Evolutionary conservation across 306 rosid species (phyloP).

Genomic region (Acacia acuminata): DNA sequence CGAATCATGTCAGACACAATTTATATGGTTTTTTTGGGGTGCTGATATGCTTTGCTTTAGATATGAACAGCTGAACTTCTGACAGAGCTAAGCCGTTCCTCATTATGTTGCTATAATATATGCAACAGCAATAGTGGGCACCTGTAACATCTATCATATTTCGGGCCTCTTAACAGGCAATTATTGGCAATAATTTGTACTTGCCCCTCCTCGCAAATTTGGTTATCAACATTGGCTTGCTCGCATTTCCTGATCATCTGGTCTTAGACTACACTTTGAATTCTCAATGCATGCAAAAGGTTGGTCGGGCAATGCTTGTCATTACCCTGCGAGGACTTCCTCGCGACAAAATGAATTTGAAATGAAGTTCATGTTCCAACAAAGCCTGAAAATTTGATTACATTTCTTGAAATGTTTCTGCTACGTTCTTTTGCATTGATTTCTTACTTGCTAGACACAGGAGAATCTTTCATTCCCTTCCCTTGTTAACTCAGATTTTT

Average conservation of each 20-base stretch:
- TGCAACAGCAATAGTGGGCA: conserved; percentile 11
- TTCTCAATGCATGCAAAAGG: not conserved
- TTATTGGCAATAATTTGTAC: not conserved
- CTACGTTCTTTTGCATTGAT: conserved; percentile 18
- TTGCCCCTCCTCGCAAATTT: not conserved
- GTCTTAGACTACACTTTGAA: not conserved
- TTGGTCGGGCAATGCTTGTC: conserved; percentile 11
- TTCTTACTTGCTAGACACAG: conserved; percentile 16
- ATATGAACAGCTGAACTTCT: not conserved
- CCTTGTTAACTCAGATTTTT: not conserved
- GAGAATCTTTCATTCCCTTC: conserved; percentile 7
- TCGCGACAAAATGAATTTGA: not conserved
- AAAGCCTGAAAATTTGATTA: conserved; percentile 5
- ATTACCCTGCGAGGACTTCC: not conserved
- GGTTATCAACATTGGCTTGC: not conserved
- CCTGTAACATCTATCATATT: not conserved
- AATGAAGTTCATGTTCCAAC: conserved; percentile 2
- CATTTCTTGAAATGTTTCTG: not conserved
- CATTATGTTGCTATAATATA: not conserved
- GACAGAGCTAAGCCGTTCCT: not conserved
- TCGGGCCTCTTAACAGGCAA: not conserved
- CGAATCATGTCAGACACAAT: not conserved
- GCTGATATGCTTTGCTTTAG: conserved; percentile 13
- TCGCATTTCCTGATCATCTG: not conserved
- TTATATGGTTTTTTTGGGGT: not conserved